Evolutionary conservation across 2,329 filamentous ascomycete species (phyloP).

Genomic region (Ciborinia camelliae): DNA sequence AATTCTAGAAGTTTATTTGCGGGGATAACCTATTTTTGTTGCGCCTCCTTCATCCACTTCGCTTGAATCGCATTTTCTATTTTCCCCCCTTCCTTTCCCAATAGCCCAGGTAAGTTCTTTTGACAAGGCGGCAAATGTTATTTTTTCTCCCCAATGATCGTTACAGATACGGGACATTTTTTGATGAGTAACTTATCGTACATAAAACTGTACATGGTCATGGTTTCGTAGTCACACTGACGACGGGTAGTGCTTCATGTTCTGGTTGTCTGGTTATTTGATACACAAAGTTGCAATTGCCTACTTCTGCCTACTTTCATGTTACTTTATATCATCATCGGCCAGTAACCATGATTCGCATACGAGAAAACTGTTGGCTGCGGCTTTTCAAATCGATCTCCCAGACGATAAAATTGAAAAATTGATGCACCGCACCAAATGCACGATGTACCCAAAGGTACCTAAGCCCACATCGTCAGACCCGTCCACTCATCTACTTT

Average conservation of each 20-base stretch:
- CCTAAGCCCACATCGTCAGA: background rate
- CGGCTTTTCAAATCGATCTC: slow-evolving; percentile 5
- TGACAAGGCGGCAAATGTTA: slow-evolving; percentile 4
- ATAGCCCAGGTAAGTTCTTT: background rate
- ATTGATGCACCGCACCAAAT: slow-evolving; percentile 11
- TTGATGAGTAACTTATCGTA: background rate
- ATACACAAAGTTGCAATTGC: slow-evolving; percentile 9
- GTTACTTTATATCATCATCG: slow-evolving; percentile 1
- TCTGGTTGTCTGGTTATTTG: slow-evolving; percentile 6
- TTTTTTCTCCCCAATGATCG: background rate
- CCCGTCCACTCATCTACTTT: slow-evolving; percentile 8
- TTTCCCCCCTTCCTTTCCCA: slow-evolving; percentile 1
- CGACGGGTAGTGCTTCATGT: slow-evolving; percentile 8
- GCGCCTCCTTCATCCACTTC: slow-evolving; percentile 14
- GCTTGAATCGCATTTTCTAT: background rate
- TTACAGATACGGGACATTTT: slow-evolving; percentile 6
- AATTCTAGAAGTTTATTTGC: slow-evolving; percentile 15
- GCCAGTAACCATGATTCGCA: background rate
- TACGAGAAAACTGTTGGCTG: slow-evolving; percentile 3
- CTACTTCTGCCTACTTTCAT: slow-evolving; percentile 11
- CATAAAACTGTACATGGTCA: slow-evolving; percentile 13
- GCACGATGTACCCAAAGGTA: slow-evolving; percentile 9
- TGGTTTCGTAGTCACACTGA: slow-evolving; percentile 12
- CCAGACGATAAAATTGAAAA: background rate
- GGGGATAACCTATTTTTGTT: background rate